Evolutionary conservation across 108 stramenopile species (phyloP), one percentile per base, ranked within the genome.

Genomic region (Epithemia pelagica): DNA sequence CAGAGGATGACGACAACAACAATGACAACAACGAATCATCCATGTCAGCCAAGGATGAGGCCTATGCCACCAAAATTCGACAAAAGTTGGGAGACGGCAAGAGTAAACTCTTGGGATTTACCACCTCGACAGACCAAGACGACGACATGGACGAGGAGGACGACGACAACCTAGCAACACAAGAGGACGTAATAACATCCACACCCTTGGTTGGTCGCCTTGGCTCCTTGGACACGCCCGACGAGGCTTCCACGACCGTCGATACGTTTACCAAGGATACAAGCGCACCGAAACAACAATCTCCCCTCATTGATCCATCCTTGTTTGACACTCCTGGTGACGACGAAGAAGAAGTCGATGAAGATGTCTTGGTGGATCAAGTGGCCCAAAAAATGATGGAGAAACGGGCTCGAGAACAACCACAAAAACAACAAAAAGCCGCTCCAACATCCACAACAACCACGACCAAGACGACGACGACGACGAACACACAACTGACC

Each of bases 291-390:
- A 10, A 64, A 60, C 3, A 52, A 18, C 51, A 28, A 0, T 58
- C 30, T 37, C 0, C 62, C 54, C 15, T 46, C 28, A 76, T 76
- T 46, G 68, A 80, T 64, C 68, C 74, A 52, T 52, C 67, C 15
- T 29, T 74, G 1, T 74, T 74, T 64, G 37, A 64, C 1, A 28
- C 28, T 1, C 65, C 66, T 20, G 55, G 56, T 54, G 76, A 77
- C 23, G 27, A 54, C 18, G 83, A 81, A 65, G 69, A 62, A 8
- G 84, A 83, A 55, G 61, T 85, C 77, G 60, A 69, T 23, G 90
- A 88, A 72, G 85, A 91, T 28, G 88, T 87, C 25, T 68, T 89
- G 59, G 54, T 89, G 52, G 81, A 87, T 68, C 52, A 75, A 0
- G 91, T 89, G 24, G 82, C 73, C 0, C 71, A 75, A 27, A 74